A percentile compares a stretch with the other conserved stretches of the same genome.
These are phyloP conservation scores for Lophium mytilinum DNA, from an alignment of 495 filamentous ascomycete species.

Conservation along the genomic window DNA sequence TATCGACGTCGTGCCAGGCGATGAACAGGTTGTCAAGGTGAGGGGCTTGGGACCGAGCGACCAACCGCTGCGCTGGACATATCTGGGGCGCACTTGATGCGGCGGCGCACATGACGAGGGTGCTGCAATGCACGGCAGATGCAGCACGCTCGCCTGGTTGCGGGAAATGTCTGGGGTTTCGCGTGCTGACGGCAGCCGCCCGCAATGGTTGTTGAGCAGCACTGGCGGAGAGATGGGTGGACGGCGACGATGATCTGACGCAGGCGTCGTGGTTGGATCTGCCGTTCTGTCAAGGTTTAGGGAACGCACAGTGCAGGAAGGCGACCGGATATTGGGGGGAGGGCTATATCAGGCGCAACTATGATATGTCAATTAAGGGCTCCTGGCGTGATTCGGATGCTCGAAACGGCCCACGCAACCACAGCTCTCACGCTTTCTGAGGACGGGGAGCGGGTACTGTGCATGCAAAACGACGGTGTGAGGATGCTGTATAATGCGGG, in stretches of 20 bases:
- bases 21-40: conserved; percentile 32
- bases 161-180: neutral
- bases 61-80: conserved; percentile 29
- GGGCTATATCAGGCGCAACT: conserved; percentile 17
- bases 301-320: conserved; percentile 6
- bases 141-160: too few species aligned
- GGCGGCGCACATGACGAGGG: neutral
- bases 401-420: neutral
- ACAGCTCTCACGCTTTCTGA: too few species aligned
- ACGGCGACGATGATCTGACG: conserved; percentile 12
- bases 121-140: neutral
- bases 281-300: conserved; percentile 19
- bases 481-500: too few species aligned
- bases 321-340: conserved; percentile 1
- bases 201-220: neutral
- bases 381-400: conserved; percentile 16
- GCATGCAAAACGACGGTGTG: too few species aligned
- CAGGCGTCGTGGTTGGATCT: conserved; percentile 13
- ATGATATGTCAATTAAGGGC: conserved; percentile 14
- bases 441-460: too few species aligned
- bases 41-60: conserved; percentile 24
- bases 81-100: conserved; percentile 27
- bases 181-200: neutral
- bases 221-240: neutral
- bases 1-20: conserved; percentile 35